Base-by-base conservation (phyloP, 2,329 filamentous ascomycete genomes). In the Ophiostoma angusticollis region DNA sequence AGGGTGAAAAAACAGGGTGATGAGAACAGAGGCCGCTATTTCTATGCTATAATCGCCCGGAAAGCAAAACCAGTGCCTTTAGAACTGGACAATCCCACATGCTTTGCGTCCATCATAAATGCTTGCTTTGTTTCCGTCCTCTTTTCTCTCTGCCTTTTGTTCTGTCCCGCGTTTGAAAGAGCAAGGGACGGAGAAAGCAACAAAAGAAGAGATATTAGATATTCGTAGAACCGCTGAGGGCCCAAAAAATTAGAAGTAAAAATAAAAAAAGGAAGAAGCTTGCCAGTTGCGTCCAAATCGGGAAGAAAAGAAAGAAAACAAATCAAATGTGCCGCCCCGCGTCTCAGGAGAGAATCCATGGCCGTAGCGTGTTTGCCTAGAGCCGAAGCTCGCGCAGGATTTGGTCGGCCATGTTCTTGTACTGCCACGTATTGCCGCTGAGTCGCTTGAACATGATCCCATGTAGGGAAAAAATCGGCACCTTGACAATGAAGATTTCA, bases 381-480 rank as follows among this genome's bases (percentile, higher is more conserved):
- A 96, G 70, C 54, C 78, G 78, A 49, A 98, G 63, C 57, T 91
- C 86, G 54, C 81, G 77, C 50, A 98, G 66, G 52, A 98, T 95
- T 43, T 86, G 86, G 60, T 94, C 87, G 25, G 91, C 91, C 86
- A 96, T 93, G 54, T 84, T 89, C 67, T 95, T 94, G 64, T 93
- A 98, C 59, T 95, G 87, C 87, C 89, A 96, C 42, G 91, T 96
- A 43, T 93, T 89, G 25, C 91, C 89, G 41, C 84, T 76, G 49
- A 96, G 80, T 56, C 91, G 86, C 70, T 98, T 98, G 67, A 98
- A 98, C 58, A 96, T 91, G 45, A 98, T 87, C 35, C 91, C 91
- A 54, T 98, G 89, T 41, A 98, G 63, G 30, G 82, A 86, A 44
- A 98, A 76, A 37, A 98, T 65, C 11, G 91, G 91, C 19, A 98